Evolutionary conservation across 371 early-diverging fungal species (phyloP), one percentile per base, ranked within the genome.

Genomic region (Mucor velutinosus): DNA sequence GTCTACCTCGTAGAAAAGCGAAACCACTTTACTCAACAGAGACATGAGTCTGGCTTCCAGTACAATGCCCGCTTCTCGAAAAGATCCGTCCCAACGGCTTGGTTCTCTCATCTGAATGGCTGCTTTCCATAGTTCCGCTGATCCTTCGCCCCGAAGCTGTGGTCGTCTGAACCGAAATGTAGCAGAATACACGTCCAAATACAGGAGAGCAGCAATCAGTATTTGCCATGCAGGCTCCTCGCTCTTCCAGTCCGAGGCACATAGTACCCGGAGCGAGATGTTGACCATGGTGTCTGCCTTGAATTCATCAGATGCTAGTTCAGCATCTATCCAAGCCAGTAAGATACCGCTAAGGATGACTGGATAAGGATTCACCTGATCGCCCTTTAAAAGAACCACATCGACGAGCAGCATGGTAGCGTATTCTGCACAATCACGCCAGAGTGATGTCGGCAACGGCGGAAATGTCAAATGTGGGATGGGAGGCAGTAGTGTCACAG

Each of bases 101-200:
- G 41, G 35, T 23, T 58, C 59, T 53, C 39, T 35, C 61, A 65
- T 53, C 11, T 33, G 65, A 56, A 49, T 27, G 14, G 70, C 65
- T 8, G 55, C 65, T 35, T 60, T 29, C 72, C 64, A 67, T 21
- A 71, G 25, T 15, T 61, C 39, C 3, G 55, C 53, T 21, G 53
- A 51, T 7, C 61, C 69, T 25, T 73, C 70, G n/a, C 69, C 63
- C 14, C 63, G 23, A 11, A 73, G 32, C 17, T 67, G 67, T n/a
- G 65, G 58, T 21, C 39, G 17, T 19, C 55, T 41, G 33, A 62
- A 64, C 33, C 47, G 58, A 62, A 76, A 62, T 7, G 63, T 67
- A 23, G 76, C 61, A 3, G 73, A 41, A 49, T 76, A 67, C 8
- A 67, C 60, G 67, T 76, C 76, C 17, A 72, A 15, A 35, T 72